Conservation (phyloP, 2,329 filamentous ascomycete genomes). For the Colletotrichum sp. region DNA sequence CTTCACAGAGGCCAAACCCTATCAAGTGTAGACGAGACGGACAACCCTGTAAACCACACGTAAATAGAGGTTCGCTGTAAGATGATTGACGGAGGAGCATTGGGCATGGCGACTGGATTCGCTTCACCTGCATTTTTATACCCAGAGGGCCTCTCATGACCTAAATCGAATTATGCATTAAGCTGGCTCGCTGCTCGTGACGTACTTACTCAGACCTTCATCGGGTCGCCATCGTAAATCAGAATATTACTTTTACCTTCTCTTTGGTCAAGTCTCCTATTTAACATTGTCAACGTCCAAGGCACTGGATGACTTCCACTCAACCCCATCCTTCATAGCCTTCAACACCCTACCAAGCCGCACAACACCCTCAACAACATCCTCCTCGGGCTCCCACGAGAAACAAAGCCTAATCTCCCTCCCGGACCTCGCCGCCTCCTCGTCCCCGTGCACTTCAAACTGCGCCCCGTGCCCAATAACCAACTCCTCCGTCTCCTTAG, state of each 20-base stretch:
- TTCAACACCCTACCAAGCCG: constrained; percentile 59
- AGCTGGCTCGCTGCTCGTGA: not conserved
- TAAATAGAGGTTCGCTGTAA: not conserved
- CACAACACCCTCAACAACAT: constrained; percentile 70
- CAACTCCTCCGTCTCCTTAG: constrained; percentile 68
- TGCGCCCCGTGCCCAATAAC: constrained; percentile 71
- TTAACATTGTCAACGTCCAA: constrained; percentile 17
- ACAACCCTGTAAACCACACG: not conserved
- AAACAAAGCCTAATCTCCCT: constrained; percentile 71
- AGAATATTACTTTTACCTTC: not conserved
- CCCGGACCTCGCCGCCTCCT: constrained; percentile 59
- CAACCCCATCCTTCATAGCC: constrained; percentile 33
- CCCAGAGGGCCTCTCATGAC: not conserved
- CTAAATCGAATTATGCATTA: not conserved
- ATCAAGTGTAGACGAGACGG: constrained; percentile 47
- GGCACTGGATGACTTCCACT: constrained; percentile 14
- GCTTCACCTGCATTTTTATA: constrained; percentile 11
- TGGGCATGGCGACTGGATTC: not conserved
- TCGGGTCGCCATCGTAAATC: not conserved
- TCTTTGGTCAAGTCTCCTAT: not conserved
- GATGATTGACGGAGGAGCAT: not conserved
- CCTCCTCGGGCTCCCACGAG: constrained; percentile 72
- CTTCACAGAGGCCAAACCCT: constrained; percentile 69
- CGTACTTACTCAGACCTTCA: not conserved
- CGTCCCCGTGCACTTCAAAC: constrained; percentile 71